These are phyloP conservation scores for Pythium periplocum DNA, from an alignment of 352 stramenopile species.

Conservation along the genomic window DNA sequence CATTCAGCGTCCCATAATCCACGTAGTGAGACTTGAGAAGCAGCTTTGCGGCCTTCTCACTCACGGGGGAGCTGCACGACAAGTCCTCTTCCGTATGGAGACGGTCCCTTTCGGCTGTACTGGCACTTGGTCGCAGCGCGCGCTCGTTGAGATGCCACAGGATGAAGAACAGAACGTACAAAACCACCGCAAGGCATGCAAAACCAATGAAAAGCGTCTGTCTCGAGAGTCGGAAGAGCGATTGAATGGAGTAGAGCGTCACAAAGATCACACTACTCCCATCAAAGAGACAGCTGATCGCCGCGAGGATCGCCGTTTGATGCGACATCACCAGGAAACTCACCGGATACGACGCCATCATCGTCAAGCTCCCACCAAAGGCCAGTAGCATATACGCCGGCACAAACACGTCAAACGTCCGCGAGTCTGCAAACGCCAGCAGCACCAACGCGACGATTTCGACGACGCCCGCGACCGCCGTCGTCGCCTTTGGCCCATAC, in stretches of 20 bases:
- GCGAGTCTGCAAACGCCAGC: slow-evolving; percentile 64
- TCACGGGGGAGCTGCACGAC: slow-evolving; percentile 15
- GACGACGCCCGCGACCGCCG: slow-evolving; percentile 47
- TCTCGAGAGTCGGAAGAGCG: slow-evolving; percentile 18
- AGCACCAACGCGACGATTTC: slow-evolving; percentile 66
- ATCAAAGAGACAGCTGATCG: slow-evolving; percentile 48
- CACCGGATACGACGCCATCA: slow-evolving; percentile 44
- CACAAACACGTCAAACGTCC: slow-evolving; percentile 42
- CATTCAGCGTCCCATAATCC: slow-evolving; percentile 20
- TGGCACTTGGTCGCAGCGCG: slow-evolving; percentile 5
- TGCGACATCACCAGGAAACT: slow-evolving; percentile 34
- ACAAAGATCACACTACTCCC: slow-evolving; percentile 35
- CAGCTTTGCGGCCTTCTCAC: slow-evolving; percentile 19
- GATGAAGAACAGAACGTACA: slow-evolving; percentile 64
- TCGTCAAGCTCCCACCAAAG: slow-evolving; percentile 33
- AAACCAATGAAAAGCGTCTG: slow-evolving; percentile 31
- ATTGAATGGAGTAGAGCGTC: slow-evolving; percentile 28
- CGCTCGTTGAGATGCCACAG: slow-evolving; percentile 78
- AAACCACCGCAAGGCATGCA: slow-evolving; percentile 25
- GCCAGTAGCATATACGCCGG: slow-evolving; percentile 35
- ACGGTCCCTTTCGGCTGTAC: neutral
- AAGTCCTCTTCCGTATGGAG: slow-evolving; percentile 4
- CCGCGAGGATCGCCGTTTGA: slow-evolving; percentile 36
- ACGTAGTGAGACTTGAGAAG: slow-evolving; percentile 21
- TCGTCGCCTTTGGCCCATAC: slow-evolving; percentile 39